Evolutionary conservation across 441 rosid species (phyloP).

Genomic region (Adansonia grandidieri): DNA sequence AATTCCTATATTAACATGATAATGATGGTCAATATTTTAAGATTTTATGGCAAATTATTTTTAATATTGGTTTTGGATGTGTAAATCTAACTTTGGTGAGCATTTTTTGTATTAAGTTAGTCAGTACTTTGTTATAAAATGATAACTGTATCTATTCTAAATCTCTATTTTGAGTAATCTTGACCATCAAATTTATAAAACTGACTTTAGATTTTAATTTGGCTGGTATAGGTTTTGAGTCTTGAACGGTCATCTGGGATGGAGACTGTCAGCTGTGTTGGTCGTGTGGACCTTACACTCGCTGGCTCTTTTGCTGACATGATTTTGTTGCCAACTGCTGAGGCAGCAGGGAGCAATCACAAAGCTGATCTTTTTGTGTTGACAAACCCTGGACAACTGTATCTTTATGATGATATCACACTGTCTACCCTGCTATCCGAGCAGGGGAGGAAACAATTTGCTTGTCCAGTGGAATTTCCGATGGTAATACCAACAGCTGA

Average conservation of each 20-base stretch:
- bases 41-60: conserved; percentile 2
- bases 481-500: conserved; percentile 47
- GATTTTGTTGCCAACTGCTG: conserved; percentile 51
- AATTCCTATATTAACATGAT: neutral
- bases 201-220: conserved; percentile 2
- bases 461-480: conserved; percentile 47
- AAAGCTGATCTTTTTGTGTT: conserved; percentile 52
- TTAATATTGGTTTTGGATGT: conserved; percentile 18
- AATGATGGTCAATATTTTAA: conserved; percentile 1
- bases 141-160: neutral
- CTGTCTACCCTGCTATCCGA: conserved; percentile 48
- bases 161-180: no score
- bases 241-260: conserved; percentile 62
- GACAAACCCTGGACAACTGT: conserved; percentile 68
- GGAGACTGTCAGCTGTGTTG: conserved; percentile 49
- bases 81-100: neutral
- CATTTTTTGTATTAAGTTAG: neutral
- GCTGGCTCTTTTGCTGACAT: conserved; percentile 63
- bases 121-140: neutral
- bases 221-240: conserved; percentile 48
- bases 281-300: conserved; percentile 57
- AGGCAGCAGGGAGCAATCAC: conserved; percentile 38
- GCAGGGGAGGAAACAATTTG: conserved; percentile 45
- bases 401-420: conserved; percentile 50
- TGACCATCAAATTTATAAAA: no score